Evolutionary conservation across 2,329 filamentous ascomycete species (phyloP), one percentile per base, ranked within the genome.

Genomic region (Endoconidiophora polonica): DNA sequence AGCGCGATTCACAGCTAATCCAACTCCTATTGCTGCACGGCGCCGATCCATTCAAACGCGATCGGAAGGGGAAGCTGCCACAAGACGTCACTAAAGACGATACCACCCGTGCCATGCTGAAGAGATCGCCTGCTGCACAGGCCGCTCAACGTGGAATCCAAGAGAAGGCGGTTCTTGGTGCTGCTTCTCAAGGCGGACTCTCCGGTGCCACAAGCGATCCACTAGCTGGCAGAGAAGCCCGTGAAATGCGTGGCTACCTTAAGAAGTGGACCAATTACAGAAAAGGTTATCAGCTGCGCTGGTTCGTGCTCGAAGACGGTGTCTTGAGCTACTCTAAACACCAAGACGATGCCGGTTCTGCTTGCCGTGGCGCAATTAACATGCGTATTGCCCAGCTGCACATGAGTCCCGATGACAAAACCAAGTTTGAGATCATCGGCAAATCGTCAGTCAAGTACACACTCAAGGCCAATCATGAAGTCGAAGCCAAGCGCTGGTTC

Each of bases 201-300:
- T 62, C 70, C 12, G 69, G 76, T 23, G 65, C 68, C 1, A 70
- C 79, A 14, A 69, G 73, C 7, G 75, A 83, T 56, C 69, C 76
- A 18, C 63, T 79, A 52, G 83, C 83, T 23, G 82, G 83, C 14
- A 87, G 90, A 57, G 91, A 98, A 60, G 83, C 85, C 16, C 76
- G 88, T 44, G 90, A 96, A 65, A 96, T 98, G 85, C 95, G 94
- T 68, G 91, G 91, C 5, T 98, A 96, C 63, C 71, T 98, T 51
- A 96, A 95, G 68, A 98, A 98, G 64, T 98, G 91, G 91, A 98
- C 91, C 44, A 98, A 98, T 63, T 98, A 98, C 63, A 88, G 90
- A 20, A 88, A 85, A 61, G 91, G 91, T 6, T 98, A 95, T 68
- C 94, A 98, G 67, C 65, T 98, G 55, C 76, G 91, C 54, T 98